A percentile compares a stretch with the other conserved stretches of the same genome.
Conservation (phyloP, 1,284 basidiomycete genomes). For the Schizopora paradoxa region DNA sequence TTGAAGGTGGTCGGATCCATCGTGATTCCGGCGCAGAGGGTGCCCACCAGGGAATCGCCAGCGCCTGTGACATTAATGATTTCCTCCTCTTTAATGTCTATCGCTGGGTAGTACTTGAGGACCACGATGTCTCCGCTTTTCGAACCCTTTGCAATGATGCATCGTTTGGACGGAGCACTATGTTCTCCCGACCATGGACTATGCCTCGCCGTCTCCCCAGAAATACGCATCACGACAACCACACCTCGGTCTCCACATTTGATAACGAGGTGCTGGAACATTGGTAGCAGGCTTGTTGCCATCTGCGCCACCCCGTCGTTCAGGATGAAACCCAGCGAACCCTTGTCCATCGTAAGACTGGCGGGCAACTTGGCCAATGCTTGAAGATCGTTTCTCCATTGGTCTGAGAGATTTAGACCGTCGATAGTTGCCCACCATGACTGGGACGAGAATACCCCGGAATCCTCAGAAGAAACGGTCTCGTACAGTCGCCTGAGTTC, state of each 20-base stretch:
- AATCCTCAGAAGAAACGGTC: constrained; percentile 39
- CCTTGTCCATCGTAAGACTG: constrained; percentile 36
- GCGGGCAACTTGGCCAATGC: constrained; percentile 46
- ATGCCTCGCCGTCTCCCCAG: constrained; percentile 32
- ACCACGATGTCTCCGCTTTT: constrained; percentile 45
- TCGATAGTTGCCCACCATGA: constrained; percentile 66
- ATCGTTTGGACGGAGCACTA: constrained; percentile 43
- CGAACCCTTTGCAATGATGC: constrained; percentile 46
- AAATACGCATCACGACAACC: constrained; percentile 55
- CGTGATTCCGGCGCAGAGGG: constrained; percentile 55
- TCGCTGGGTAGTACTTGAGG: constrained; percentile 67
- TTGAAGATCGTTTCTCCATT: constrained; percentile 62
- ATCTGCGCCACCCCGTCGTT: constrained; percentile 70
- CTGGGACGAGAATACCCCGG: constrained; percentile 45
- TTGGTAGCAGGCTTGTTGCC: constrained; percentile 74
- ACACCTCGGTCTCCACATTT: constrained; percentile 76
- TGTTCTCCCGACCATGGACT: constrained; percentile 44
- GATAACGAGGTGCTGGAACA: constrained; percentile 75
- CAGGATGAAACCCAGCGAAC: constrained; percentile 58
- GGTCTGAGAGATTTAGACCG: constrained; percentile 51
- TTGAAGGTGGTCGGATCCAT: constrained; percentile 40
- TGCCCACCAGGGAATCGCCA: constrained; percentile 84
- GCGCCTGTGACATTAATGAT: constrained; percentile 83
- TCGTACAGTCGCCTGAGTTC: constrained; percentile 70
- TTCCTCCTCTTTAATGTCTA: constrained; percentile 36